Evolutionary conservation across 768 basidiomycete genomes (phyloP).

Genomic region (Collybia sordida): DNA sequence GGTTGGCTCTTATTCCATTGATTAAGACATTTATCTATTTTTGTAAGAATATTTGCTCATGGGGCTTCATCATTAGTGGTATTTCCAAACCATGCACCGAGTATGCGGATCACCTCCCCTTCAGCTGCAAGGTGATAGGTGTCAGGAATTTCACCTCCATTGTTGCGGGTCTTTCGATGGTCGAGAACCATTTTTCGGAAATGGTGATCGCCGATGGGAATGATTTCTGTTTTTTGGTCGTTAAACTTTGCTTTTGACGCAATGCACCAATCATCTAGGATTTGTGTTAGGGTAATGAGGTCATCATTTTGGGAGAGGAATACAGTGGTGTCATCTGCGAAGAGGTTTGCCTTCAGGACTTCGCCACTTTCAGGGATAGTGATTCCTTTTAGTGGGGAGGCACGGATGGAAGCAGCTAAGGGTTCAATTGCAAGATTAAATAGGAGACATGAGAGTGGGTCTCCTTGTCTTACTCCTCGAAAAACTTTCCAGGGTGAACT

Average conservation of each 20-base stretch:
- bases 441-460: slow-evolving; percentile 38
- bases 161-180: slow-evolving; percentile 2
- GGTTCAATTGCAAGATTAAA: too few species aligned
- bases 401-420: too few species aligned
- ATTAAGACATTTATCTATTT: slow-evolving; percentile 15
- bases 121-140: slow-evolving; percentile 26
- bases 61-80: slow-evolving; percentile 10
- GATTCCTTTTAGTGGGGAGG: too few species aligned
- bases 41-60: too few species aligned
- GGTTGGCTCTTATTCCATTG: slow-evolving; percentile 27
- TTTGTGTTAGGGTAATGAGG: slow-evolving; percentile 15
- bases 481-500: slow-evolving; percentile 4
- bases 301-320: slow-evolving; percentile 29
- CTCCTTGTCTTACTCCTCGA: slow-evolving; percentile 25
- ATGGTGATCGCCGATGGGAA: slow-evolving; percentile 27
- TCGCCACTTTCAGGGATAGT: too few species aligned
- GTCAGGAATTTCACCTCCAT: slow-evolving; percentile 6
- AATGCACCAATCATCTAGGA: slow-evolving; percentile 38
- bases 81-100: slow-evolving; percentile 34
- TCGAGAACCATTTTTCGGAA: slow-evolving; percentile 13
- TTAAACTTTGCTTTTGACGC: slow-evolving; percentile 44
- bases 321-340: slow-evolving; percentile 41
- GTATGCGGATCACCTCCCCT: slow-evolving; percentile 22
- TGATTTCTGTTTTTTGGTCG: slow-evolving; percentile 34
- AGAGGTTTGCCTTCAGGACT: slow-evolving; percentile 29